Conservation (phyloP, 2,329 filamentous ascomycete species). For the Xylaria sp. region DNA sequence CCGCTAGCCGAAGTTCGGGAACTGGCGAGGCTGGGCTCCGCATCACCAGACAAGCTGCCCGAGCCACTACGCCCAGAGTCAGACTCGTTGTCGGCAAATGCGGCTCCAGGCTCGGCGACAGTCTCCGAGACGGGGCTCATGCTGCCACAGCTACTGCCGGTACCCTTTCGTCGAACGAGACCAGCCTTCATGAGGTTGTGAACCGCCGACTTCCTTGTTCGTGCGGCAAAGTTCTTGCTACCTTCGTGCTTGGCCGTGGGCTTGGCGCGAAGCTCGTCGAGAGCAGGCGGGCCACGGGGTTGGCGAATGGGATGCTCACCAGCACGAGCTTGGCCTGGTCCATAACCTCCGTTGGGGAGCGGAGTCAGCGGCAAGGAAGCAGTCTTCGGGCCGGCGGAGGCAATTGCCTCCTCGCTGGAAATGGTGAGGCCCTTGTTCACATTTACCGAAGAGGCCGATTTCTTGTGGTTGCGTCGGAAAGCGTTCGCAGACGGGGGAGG, state of each 20-base stretch:
- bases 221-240: constrained; percentile 94
- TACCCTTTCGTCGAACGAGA: constrained; percentile 75
- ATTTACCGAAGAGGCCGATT: constrained; percentile 69
- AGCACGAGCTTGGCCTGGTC: constrained; percentile 84
- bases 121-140: constrained; percentile 88
- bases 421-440: constrained; percentile 47
- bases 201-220: constrained; percentile 85
- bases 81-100: constrained; percentile 68
- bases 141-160: constrained; percentile 65
- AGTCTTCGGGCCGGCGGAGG: constrained; percentile 68
- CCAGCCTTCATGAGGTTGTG: constrained; percentile 88
- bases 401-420: constrained; percentile 42
- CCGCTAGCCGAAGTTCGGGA: constrained; percentile 71
- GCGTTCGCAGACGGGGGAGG: constrained; percentile 85
- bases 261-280: constrained; percentile 85
- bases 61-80: constrained; percentile 68
- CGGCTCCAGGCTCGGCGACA: constrained; percentile 60
- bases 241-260: constrained; percentile 91
- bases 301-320: constrained; percentile 93
- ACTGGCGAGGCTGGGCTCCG: constrained; percentile 63
- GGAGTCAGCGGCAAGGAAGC: constrained; percentile 75
- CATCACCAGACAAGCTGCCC: constrained; percentile 72
- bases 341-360: constrained; percentile 71
- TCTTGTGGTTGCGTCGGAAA: constrained; percentile 91
- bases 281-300: constrained; percentile 81